These are phyloP conservation scores for Saturnispora galanensis DNA, from an alignment of 805 yeast genomes.

Conservation along the genomic window DNA sequence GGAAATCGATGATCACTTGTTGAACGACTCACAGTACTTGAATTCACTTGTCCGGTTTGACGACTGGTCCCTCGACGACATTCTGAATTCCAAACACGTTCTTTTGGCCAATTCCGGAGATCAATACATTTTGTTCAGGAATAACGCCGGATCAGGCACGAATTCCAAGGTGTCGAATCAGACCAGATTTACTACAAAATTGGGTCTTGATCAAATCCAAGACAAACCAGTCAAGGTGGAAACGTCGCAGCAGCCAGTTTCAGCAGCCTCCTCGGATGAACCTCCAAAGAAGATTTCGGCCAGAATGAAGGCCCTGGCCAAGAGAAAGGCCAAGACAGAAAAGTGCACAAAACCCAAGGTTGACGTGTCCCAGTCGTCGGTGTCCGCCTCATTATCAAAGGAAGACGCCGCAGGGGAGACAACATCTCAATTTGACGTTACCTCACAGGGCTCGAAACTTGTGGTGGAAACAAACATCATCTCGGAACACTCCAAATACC, in stretches of 20 bases:
- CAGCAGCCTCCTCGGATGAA: background rate
- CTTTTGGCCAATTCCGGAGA: conserved; percentile 57
- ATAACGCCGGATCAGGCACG: conserved; percentile 6
- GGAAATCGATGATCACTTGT: conserved; percentile 17
- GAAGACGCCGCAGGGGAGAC: conserved; percentile 48
- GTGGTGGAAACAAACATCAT: conserved; percentile 42
- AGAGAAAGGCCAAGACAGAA: conserved; percentile 74
- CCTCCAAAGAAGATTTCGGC: conserved; percentile 39
- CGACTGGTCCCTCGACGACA: conserved; percentile 39
- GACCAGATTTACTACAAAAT: conserved; percentile 22
- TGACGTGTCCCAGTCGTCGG: conserved; percentile 63
- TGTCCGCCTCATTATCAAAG: conserved; percentile 39
- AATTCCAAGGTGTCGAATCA: conserved; percentile 18
- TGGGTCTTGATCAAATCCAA: conserved; percentile 20
- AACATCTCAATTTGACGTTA: conserved; percentile 35
- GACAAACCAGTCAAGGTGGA: conserved; percentile 10
- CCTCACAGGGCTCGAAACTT: conserved; percentile 71
- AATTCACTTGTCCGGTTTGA: conserved; percentile 38
- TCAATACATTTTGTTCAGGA: conserved; percentile 21
- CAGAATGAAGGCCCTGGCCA: conserved; percentile 89
- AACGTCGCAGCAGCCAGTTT: conserved; percentile 9
- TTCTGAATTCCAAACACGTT: conserved; percentile 41
- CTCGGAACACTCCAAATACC: conserved; percentile 34
- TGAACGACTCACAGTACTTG: conserved; percentile 31
- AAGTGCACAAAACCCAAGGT: conserved; percentile 36